Evolutionary conservation across 148 eudicot species (phyloP).

Genomic region (Suaeda aralocaspica): DNA sequence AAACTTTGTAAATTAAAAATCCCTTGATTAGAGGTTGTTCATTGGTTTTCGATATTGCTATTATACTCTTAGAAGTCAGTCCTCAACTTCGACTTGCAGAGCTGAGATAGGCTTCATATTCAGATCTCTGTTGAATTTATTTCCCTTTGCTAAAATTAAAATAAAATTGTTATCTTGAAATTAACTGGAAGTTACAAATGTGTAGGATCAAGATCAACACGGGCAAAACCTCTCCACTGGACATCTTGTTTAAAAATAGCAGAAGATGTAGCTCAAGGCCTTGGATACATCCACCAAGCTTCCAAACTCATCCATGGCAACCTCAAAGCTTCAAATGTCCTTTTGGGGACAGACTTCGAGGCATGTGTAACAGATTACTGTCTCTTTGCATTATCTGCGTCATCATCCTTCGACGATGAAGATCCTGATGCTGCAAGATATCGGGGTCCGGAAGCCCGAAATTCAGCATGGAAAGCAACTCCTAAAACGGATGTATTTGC

Average conservation of each 20-base stretch:
- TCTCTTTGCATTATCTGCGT: conserved; percentile 37
- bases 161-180: background rate
- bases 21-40: no score
- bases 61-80: no score
- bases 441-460: conserved; percentile 69
- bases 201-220: conserved; percentile 74
- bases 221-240: conserved; percentile 95
- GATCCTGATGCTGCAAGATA: conserved; percentile 65
- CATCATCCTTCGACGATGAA: conserved; percentile 34
- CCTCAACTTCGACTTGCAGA: no score
- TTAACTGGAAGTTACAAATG: background rate
- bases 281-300: conserved; percentile 86
- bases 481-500: conserved; percentile 73
- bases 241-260: conserved; percentile 92
- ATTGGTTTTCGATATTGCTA: no score
- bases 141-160: background rate
- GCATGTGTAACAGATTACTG: conserved; percentile 84
- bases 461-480: conserved; percentile 43
- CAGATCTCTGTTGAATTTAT: background rate
- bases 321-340: conserved; percentile 76
- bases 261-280: conserved; percentile 87
- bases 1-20: no score
- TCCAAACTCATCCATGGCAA: conserved; percentile 72
- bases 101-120: no score
- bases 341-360: conserved; percentile 82